Evolutionary conservation across 2,329 filamentous ascomycete species (phyloP), one percentile per base, ranked within the genome.

Genomic region (Anthostomella pinea): DNA sequence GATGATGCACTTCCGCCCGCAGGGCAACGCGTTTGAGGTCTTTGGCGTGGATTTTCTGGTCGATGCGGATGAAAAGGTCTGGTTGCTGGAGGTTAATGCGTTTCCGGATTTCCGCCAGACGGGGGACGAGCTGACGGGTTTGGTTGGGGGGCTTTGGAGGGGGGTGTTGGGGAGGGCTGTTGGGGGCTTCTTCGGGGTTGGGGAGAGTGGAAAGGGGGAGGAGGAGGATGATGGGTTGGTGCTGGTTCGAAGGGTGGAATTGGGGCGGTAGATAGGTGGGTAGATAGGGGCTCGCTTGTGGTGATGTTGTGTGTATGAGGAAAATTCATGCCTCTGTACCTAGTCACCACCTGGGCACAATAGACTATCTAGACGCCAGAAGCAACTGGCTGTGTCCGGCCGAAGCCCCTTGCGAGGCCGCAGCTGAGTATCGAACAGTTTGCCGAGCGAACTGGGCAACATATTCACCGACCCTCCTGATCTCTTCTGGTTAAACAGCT

Each of bases 81-180:
- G 82, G 80, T 60, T 98, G 54, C 68, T 98, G 38, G 93, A 98
- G 68, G 78, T 95, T 20, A 98, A 98, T 68, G 87, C 91, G 1
- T 98, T 95, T 64, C 93, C 93, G 8, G 93, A 98, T 66, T 97
- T 97, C 58, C 81, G 77, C 56, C 91, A 97, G 76, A 95, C 89
- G 11, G 93, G 93, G 0, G 73, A 75, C 6, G 83, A 85, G 38
- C 64, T 95, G 47, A 79, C 74, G 57, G 76, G 67, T 0, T 63
- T 97, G 25, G 83, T 98, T 16, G 76, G 70, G 14, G 84, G 81
- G 6, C 71, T 98, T 49, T 93, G 94, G 72, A 73, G 79, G 52
- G 85, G 79, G 8, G 83, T 87, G 15, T 71, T 95, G 26, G 71
- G 79, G 38, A 66, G 75, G 46, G 86, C 72, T 2, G 76, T 95